phyloP scores from a whole-genome alignment of 257 asterid species.

The Avicennia marina region DNA sequence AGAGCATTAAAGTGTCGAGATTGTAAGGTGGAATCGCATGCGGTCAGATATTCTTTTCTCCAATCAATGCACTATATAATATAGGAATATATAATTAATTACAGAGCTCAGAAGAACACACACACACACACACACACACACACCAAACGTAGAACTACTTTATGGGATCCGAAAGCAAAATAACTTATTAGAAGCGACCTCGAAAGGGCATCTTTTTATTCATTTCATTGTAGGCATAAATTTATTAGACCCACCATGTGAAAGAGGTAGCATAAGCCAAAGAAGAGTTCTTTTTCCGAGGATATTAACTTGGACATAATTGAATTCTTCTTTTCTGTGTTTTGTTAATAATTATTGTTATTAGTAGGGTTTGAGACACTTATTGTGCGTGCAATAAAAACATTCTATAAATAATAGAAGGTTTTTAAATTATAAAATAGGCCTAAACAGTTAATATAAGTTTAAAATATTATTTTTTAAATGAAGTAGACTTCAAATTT shows the following conservation, averaged over 20 bases:
- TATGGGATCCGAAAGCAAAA: neutral
- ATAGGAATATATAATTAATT: neutral
- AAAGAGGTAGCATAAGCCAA: neutral
- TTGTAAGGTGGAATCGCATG: neutral
- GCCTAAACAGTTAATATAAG: too few relatives aligned
- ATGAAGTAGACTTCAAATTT: too few relatives aligned
- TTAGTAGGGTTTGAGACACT: neutral
- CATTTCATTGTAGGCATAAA: neutral
- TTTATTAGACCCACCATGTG: neutral
- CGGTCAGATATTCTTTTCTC: neutral
- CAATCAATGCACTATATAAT: neutral
- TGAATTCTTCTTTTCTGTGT: too few relatives aligned
- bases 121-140: too few relatives aligned
- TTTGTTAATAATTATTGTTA: too few relatives aligned
- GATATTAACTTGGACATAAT: too few relatives aligned
- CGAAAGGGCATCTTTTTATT: constrained; percentile 5
- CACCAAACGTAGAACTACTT: neutral
- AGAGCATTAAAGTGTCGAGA: neutral
- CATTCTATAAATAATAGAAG: too few relatives aligned
- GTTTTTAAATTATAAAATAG: too few relatives aligned
- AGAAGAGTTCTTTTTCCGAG: neutral
- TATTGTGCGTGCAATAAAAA: too few relatives aligned
- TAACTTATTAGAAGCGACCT: neutral
- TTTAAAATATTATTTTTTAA: too few relatives aligned
- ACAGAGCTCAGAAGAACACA: neutral